Conservation (phyloP, 2,329 filamentous ascomycete genomes). For the Aspergillus aculeatus region DNA sequence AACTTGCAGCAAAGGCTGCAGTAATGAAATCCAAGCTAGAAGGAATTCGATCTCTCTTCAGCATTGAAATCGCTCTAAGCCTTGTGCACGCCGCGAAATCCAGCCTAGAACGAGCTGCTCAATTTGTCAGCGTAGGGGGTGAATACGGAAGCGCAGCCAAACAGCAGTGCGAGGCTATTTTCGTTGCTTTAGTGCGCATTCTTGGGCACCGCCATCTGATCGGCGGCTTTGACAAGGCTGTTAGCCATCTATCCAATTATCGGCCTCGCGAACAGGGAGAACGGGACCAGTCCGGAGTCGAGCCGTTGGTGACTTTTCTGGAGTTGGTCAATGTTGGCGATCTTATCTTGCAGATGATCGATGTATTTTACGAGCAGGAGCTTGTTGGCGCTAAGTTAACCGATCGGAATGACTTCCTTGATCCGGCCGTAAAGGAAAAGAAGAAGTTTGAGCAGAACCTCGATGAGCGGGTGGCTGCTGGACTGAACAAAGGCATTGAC, state of each 20-base stretch:
- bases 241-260: slow-evolving; percentile 85
- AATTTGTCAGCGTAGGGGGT: slow-evolving; percentile 77
- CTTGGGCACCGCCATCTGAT: slow-evolving; percentile 85
- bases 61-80: slow-evolving; percentile 88
- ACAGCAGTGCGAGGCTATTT: slow-evolving; percentile 86
- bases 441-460: slow-evolving; percentile 99
- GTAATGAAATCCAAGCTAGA: slow-evolving; percentile 94
- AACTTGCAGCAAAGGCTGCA: slow-evolving; percentile 94
- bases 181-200: slow-evolving; percentile 78
- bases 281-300: slow-evolving; percentile 69
- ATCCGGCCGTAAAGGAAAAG: slow-evolving; percentile 88
- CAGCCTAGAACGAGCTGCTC: slow-evolving; percentile 78
- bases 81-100: slow-evolving; percentile 86
- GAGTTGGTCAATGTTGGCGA: slow-evolving; percentile 98
- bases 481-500: slow-evolving; percentile 95
- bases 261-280: slow-evolving; percentile 73
- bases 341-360: slow-evolving; percentile 97
- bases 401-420: slow-evolving; percentile 91
- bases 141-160: slow-evolving; percentile 78
- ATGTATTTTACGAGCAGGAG: slow-evolving; percentile 98
- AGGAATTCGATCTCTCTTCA: slow-evolving; percentile 92
- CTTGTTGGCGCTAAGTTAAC: slow-evolving; percentile 77
- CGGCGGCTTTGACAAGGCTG: slow-evolving; percentile 88
- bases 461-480: slow-evolving; percentile 92
- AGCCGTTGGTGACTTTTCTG: slow-evolving; percentile 90